These are phyloP conservation scores for Viridothelium virens DNA, from an alignment of 495 filamentous ascomycete genomes.

Conservation along the genomic window DNA sequence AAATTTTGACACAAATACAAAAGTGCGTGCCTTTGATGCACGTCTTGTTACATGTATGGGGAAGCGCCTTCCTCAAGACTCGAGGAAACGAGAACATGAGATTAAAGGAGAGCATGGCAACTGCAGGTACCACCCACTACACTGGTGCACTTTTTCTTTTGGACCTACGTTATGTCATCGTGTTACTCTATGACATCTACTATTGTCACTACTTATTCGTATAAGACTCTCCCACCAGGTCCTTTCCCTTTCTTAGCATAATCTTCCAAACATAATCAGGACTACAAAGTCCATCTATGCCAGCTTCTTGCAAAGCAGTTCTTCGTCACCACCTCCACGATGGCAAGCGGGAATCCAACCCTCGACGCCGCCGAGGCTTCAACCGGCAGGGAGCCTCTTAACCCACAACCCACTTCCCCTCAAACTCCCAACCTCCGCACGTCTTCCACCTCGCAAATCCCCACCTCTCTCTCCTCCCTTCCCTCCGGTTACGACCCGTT, in stretches of 20 bases:
- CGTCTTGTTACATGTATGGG: not conserved
- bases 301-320: not conserved
- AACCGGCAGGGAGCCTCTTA: conserved; percentile 10
- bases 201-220: not conserved
- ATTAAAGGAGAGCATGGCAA: not conserved
- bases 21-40: not conserved
- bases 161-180: not conserved
- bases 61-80: not conserved
- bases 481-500: conserved; percentile 11
- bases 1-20: not conserved
- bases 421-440: not conserved
- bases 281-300: not conserved
- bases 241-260: not conserved
- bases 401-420: conserved; percentile 5
- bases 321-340: conserved; percentile 9
- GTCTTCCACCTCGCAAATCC: not conserved
- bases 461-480: not conserved
- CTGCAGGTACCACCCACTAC: not conserved
- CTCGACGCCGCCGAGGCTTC: not conserved
- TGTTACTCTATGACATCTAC: not conserved
- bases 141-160: not conserved
- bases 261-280: not conserved
- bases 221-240: conserved; percentile 2
- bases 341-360: conserved; percentile 13
- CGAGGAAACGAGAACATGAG: not conserved